phyloP scores from a whole-genome alignment of 306 rosid species.

The Sphenostylis stenocarpa region DNA sequence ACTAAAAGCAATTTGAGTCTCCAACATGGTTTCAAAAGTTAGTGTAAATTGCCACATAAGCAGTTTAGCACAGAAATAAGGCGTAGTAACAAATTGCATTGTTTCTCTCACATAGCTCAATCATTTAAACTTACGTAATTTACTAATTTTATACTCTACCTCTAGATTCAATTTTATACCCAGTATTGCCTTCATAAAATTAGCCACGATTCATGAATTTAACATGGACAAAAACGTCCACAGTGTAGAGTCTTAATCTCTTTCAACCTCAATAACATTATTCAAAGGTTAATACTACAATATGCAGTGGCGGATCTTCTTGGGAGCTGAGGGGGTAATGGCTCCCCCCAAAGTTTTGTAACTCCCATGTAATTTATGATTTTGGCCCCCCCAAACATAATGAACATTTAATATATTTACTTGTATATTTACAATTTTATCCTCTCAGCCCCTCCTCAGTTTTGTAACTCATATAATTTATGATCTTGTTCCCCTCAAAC shows the following conservation, averaged over 20 bases:
- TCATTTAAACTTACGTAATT: constrained; percentile 6
- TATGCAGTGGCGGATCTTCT: too few relatives aligned
- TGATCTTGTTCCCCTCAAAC: too few relatives aligned
- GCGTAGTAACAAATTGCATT: neutral
- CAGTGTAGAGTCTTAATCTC: neutral
- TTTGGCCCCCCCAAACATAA: too few relatives aligned
- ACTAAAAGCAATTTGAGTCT: neutral
- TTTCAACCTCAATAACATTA: neutral
- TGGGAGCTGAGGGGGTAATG: too few relatives aligned
- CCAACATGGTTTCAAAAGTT: constrained; percentile 3
- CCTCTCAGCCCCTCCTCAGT: too few relatives aligned
- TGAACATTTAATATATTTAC: too few relatives aligned
- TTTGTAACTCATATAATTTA: too few relatives aligned
- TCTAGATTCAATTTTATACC: neutral
- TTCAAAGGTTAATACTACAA: constrained; percentile 20
- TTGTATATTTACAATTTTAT: too few relatives aligned
- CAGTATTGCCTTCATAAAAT: neutral
- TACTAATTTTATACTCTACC: neutral
- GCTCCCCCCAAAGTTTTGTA: too few relatives aligned
- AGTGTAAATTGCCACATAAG: neutral
- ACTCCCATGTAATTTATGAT: too few relatives aligned
- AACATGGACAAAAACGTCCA: neutral
- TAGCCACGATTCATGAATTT: neutral
- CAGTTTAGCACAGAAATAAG: neutral
- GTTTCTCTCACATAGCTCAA: neutral